Conservation (phyloP, 2,329 filamentous ascomycete species). For the Rutstroemia sp. region DNA sequence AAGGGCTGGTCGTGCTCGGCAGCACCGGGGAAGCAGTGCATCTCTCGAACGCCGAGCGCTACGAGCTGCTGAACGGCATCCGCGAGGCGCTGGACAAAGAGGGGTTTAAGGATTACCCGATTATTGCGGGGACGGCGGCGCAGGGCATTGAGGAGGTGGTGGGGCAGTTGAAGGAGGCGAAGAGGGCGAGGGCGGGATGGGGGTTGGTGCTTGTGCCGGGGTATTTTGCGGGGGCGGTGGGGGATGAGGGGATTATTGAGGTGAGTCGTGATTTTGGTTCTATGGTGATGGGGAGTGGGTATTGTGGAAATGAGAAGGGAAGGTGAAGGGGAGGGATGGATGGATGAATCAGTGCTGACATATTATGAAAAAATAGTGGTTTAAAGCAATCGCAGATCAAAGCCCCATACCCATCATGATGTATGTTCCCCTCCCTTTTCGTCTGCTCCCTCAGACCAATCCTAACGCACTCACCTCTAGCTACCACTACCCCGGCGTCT, state of each 20-base stretch:
- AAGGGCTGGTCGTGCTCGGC: constrained; percentile 53
- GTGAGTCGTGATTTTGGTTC: constrained; percentile 29
- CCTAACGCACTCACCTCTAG: constrained; percentile 20
- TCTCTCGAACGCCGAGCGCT: constrained; percentile 48
- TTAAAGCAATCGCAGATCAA: constrained; percentile 3
- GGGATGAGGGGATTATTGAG: constrained; percentile 50
- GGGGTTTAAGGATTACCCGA: constrained; percentile 50
- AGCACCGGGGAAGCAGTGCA: constrained; percentile 59
- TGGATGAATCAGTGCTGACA: not conserved
- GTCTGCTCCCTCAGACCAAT: not conserved
- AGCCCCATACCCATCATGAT: constrained; percentile 9
- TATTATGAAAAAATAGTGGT: constrained; percentile 10
- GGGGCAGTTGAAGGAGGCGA: constrained; percentile 40
- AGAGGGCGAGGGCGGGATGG: constrained; percentile 52
- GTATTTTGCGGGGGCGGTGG: constrained; percentile 54
- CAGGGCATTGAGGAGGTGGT: constrained; percentile 51
- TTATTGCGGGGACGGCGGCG: constrained; percentile 51
- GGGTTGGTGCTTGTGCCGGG: constrained; percentile 57
- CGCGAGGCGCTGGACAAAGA: constrained; percentile 46
- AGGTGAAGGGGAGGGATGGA: too few species aligned
- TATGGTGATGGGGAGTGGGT: constrained; percentile 34
- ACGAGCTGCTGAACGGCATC: constrained; percentile 44
- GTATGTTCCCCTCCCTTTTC: not conserved
- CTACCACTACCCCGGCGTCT: constrained; percentile 55
- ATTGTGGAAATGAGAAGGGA: too few species aligned